Evolutionary conservation across 1,139 yeast genomes (phyloP).

Genomic region (Sugiyamaella grinbergsii): DNA sequence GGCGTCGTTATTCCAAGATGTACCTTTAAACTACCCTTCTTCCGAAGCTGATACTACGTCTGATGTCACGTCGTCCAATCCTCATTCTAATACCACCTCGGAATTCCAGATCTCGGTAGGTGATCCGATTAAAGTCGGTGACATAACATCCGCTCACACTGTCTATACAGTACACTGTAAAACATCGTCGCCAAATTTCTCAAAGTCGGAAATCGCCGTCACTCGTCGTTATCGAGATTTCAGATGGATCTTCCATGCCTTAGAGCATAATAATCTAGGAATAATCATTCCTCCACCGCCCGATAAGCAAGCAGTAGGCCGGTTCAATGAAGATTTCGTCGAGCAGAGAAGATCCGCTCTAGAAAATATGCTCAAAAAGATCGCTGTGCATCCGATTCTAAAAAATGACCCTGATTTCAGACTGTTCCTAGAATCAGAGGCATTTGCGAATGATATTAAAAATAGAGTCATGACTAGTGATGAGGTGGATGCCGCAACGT

Average conservation of each 20-base stretch:
- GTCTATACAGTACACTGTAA: conserved; percentile 76
- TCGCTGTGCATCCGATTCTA: conserved; percentile 57
- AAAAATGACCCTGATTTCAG: conserved; percentile 74
- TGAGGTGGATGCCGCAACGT: conserved; percentile 34
- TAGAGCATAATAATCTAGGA: conserved; percentile 87
- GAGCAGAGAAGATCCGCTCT: conserved; percentile 84
- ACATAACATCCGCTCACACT: conserved; percentile 82
- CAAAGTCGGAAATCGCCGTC: conserved; percentile 51
- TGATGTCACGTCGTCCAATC: neutral
- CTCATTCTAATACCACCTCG: neutral
- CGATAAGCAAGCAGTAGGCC: conserved; percentile 87
- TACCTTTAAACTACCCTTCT: conserved; percentile 21
- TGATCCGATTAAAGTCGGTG: conserved; percentile 92
- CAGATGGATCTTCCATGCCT: conserved; percentile 84
- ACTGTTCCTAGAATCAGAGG: conserved; percentile 73
- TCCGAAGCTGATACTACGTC: conserved; percentile 12
- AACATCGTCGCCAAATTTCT: conserved; percentile 48
- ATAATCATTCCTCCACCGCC: conserved; percentile 96
- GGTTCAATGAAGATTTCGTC: conserved; percentile 83
- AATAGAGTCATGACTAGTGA: conserved; percentile 31
- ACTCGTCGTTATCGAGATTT: conserved; percentile 82
- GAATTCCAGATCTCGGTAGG: conserved; percentile 69
- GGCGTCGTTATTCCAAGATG: conserved; percentile 22
- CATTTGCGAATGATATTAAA: conserved; percentile 59
- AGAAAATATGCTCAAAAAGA: conserved; percentile 80